Base-by-base conservation (phyloP, 1,284 basidiomycete species). In the Ceratobasidium sp. region DNA sequence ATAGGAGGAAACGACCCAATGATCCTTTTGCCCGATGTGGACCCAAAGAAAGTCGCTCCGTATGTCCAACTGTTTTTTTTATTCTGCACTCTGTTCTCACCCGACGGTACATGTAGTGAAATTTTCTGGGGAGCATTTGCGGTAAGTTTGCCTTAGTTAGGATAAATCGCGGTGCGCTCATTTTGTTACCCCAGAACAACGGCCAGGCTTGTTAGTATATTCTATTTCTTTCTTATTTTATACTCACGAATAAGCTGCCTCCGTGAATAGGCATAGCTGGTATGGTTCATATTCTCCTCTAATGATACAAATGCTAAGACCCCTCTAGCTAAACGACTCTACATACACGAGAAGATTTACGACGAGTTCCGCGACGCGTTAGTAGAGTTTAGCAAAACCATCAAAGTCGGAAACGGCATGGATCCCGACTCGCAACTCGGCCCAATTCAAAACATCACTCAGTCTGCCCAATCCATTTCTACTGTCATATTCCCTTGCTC, bases 261-360 rank as follows among this genome's bases (percentile, higher is more conserved):
- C n/a, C 16, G n/a, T n/a, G 13, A 48, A 51, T 11, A 51, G 49
- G 49, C 22, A 11, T 51, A 9, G n/a, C 22, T 7, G 49, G 49
- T 51, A 8, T 3, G 49, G 9, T 37, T 37, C 34, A 37, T 37
- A 6, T n/a, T 7, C 49, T 51, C 13, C 8, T 5, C 22, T 51
- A 24, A 19, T 8, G n/a, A 22, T n/a, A 51, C n/a, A 8, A 1
- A 19, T 72, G 11, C 54, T 49, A 8, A 5, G 6, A 41, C 34
- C 5, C 8, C 7, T 9, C n/a, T n/a, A 73, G 71, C 71, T 14
- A 73, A 73, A 27, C 81, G 85, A 49, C 81, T 85, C 77, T 87
- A 83, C 79, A 84, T 87, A 64, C 84, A 87, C 78, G 79, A 81
- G 69, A 73, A 78, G 58, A 83, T 86, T 78, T 85, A 85, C 81